Base-by-base conservation (phyloP, 768 basidiomycete species). In the Ramaria sp. region DNA sequence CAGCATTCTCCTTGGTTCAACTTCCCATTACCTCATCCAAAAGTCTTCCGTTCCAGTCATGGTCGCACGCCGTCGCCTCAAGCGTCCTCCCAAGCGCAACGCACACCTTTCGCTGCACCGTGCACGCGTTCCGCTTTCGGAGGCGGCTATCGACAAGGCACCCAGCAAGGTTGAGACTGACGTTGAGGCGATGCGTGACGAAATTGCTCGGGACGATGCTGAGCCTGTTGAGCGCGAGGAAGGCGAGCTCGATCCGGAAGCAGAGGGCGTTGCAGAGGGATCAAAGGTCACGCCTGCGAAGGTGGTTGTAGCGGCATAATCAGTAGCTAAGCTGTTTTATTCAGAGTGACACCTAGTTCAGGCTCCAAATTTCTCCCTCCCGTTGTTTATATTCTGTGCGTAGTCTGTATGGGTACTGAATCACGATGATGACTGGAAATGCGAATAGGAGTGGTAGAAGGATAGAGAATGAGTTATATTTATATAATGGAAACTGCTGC, bases 1-100 rank as follows among this genome's bases (percentile, higher is more conserved):
- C 61, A 93, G 92, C 25, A 94, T 95, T 60, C 75, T 97, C 3
- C 81, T 97, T 36, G 94, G 93, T 13, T 94, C 91, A 3, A 97
- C 92, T 1, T 95, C 91, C 1, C 90, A 97, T 67, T 97, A 97
- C 65, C 79, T 92, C 45, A 88, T 90, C 43, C 85, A 91, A 76
- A 93, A 91, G 69, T 94, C 90, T 58, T 90, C 90, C 15, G 93
- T 95, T 0, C 93, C 94, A 0, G 92, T 96, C 52, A 95, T 97
- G 93, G 91, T 95, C 51, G 90, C 93, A 4, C 88, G 93, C 51
- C 82, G 92, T 50, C 77, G 93, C 12, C 82, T 96, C 66, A 90
- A 89, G 67, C 82, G 90, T 2, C 89, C 92, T 20, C 82, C 92
- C 12, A 79, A 81, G 52, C 85, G 83, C 47, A 78, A 81, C 3